Evolutionary conservation across 2,329 filamentous ascomycete species (phyloP).

Genomic region (Calonectria honghensis): DNA sequence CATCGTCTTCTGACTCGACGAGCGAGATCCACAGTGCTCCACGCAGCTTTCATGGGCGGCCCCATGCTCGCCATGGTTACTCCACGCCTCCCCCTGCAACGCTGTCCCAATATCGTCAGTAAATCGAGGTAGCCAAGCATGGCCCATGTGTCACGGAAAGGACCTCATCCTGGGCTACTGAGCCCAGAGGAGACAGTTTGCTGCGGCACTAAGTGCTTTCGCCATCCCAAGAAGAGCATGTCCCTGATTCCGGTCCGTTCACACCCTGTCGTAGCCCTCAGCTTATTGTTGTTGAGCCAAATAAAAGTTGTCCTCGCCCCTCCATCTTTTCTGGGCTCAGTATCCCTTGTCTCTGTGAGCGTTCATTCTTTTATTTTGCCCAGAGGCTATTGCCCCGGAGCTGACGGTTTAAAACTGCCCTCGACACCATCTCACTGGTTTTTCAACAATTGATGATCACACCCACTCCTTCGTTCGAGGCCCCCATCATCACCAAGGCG

Average conservation of each 20-base stretch:
- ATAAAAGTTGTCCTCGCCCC: constrained; percentile 48
- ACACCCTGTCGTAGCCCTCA: constrained; percentile 25
- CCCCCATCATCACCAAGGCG: background rate
- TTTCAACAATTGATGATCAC: background rate
- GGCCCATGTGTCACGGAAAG: constrained; percentile 30
- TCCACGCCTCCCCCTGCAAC: constrained; percentile 27
- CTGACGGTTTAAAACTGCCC: background rate
- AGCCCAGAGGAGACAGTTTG: constrained; percentile 29
- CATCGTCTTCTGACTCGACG: constrained; percentile 35
- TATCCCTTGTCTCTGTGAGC: constrained; percentile 10
- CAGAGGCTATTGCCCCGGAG: background rate
- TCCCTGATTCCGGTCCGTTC: constrained; percentile 38
- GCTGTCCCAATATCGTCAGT: constrained; percentile 1
- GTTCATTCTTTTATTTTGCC: constrained; percentile 27
- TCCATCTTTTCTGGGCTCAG: constrained; percentile 11
- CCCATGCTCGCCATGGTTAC: constrained; percentile 23
- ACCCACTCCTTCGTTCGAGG: constrained; percentile 10
- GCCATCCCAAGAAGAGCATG: constrained; percentile 30
- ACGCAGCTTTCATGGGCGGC: background rate
- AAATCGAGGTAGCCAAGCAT: constrained; percentile 19
- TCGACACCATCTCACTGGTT: constrained; percentile 2
- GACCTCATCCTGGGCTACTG: background rate
- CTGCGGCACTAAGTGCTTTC: constrained; percentile 25
- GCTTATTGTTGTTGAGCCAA: constrained; percentile 33
- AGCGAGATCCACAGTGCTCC: constrained; percentile 7